Percentiles rank a stretch among this genome's conserved stretches.
Evolutionary conservation across 2,329 filamentous ascomycete species (phyloP).

Genomic region (Trichoderma gracile): DNA sequence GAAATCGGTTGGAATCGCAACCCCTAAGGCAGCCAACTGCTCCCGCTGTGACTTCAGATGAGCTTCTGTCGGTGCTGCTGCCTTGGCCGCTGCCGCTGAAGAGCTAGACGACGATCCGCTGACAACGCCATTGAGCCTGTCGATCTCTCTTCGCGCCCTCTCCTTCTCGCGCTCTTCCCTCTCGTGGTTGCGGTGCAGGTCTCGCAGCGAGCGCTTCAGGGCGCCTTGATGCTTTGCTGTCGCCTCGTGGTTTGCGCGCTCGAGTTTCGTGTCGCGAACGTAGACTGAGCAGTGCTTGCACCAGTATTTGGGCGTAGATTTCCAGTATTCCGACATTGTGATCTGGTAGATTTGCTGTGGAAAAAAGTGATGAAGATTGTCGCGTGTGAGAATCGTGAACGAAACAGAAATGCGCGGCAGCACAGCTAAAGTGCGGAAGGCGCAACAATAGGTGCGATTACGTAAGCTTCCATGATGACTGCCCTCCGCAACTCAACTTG

Average conservation of each 20-base stretch:
- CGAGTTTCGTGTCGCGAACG: constrained; percentile 89
- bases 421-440: background rate
- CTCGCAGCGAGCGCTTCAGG: constrained; percentile 85
- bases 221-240: constrained; percentile 81
- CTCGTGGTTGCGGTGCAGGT: constrained; percentile 83
- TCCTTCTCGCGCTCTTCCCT: constrained; percentile 79
- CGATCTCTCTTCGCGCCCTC: constrained; percentile 79
- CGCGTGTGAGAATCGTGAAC: background rate
- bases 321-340: constrained; percentile 95
- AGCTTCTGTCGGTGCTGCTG: constrained; percentile 46
- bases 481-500: background rate
- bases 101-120: constrained; percentile 43
- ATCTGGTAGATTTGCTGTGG: background rate
- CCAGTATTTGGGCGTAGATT: constrained; percentile 96
- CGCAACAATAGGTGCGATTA: background rate
- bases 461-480: background rate
- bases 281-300: constrained; percentile 92
- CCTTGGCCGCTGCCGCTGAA: constrained; percentile 23
- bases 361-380: background rate
- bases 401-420: background rate
- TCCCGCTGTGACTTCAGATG: constrained; percentile 82
- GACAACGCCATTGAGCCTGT: constrained; percentile 78
- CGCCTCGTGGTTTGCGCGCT: constrained; percentile 84
- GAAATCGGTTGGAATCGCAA: constrained; percentile 78
- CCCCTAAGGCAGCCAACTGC: constrained; percentile 83